Conservation (phyloP, 2,329 filamentous ascomycete species). For the Trichoderma simmonsii region DNA sequence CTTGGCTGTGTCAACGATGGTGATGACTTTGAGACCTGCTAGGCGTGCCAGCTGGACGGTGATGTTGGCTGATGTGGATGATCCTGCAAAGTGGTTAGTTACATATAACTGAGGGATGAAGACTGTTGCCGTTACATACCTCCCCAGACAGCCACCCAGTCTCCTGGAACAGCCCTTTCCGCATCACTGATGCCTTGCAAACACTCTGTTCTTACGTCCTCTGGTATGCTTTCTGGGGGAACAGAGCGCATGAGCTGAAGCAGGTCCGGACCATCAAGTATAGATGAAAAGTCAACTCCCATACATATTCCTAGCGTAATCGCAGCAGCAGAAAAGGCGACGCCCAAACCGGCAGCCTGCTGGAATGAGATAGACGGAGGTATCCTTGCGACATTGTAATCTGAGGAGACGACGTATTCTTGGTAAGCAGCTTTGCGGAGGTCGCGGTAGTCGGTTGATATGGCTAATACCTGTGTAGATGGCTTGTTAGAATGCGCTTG, state of each 20-base stretch:
- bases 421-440: slow-evolving; percentile 70
- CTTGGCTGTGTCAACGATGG: slow-evolving; percentile 63
- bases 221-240: slow-evolving; percentile 47
- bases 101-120: not conserved
- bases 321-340: slow-evolving; percentile 68
- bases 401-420: slow-evolving; percentile 62
- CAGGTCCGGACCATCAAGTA: slow-evolving; percentile 57
- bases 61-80: slow-evolving; percentile 66
- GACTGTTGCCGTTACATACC: slow-evolving; percentile 38
- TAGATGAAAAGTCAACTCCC: slow-evolving; percentile 60
- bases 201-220: slow-evolving; percentile 62
- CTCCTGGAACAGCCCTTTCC: slow-evolving; percentile 57
- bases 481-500: not conserved
- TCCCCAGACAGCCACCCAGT: slow-evolving; percentile 74
- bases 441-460: slow-evolving; percentile 73
- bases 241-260: slow-evolving; percentile 47
- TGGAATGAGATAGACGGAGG: slow-evolving; percentile 51
- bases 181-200: slow-evolving; percentile 49
- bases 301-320: slow-evolving; percentile 67
- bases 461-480: slow-evolving; percentile 49
- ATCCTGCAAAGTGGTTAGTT: slow-evolving; percentile 39
- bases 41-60: slow-evolving; percentile 66
- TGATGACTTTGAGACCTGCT: slow-evolving; percentile 61
- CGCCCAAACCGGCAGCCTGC: slow-evolving; percentile 61
- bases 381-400: slow-evolving; percentile 63